These are phyloP conservation scores for Stephania cephalantha DNA, from an alignment of 164 flowering plant genomes.

Conservation along the genomic window DNA sequence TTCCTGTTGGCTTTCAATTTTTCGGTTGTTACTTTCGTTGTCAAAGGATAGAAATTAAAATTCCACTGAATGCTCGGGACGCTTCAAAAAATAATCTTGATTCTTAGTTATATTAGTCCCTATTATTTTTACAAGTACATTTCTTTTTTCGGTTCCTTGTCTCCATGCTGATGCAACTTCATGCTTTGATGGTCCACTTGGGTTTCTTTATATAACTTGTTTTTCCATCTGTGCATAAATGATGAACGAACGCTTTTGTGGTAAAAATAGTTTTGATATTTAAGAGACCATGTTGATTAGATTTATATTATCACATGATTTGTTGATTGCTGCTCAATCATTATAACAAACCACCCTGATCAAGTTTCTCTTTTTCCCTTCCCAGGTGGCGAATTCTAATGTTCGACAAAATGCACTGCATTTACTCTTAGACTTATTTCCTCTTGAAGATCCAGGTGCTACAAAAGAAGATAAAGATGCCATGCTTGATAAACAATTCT, in stretches of 20 bases:
- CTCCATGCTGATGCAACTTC: not conserved
- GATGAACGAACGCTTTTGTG: not conserved
- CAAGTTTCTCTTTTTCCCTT: conserved; percentile 5
- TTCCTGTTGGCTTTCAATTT: too few species aligned
- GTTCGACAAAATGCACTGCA: conserved; percentile 92
- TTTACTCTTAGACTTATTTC: conserved; percentile 87
- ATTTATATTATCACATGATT: not conserved
- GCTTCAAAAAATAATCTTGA: too few species aligned
- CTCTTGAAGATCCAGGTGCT: conserved; percentile 92
- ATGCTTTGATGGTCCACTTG: not conserved
- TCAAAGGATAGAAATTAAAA: too few species aligned
- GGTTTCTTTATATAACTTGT: not conserved
- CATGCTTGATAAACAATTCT: conserved; percentile 71
- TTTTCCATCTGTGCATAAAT: not conserved
- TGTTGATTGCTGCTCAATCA: not conserved
- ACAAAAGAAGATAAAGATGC: conserved; percentile 78
- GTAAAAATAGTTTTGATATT: not conserved
- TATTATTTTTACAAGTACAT: not conserved
- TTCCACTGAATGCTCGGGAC: too few species aligned
- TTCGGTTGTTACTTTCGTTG: too few species aligned
- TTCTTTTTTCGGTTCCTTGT: not conserved
- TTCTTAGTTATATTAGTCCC: not conserved
- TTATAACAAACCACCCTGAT: not conserved
- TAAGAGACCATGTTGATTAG: too few species aligned
- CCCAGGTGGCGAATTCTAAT: conserved; percentile 92